Conservation (phyloP, 1,139 yeast species). For the Entelexis paramagnoliae region DNA sequence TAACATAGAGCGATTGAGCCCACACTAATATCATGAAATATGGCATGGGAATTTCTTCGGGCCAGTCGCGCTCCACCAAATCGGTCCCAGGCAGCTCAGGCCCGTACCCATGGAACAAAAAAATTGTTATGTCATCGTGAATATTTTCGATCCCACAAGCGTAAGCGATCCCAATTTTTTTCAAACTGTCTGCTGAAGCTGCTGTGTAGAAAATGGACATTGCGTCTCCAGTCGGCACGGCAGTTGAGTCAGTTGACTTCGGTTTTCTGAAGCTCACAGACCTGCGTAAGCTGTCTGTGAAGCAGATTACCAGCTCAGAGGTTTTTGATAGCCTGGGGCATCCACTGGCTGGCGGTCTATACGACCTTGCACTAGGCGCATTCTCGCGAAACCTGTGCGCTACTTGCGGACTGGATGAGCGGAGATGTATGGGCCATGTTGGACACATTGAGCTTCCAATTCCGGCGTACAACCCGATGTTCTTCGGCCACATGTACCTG, state of each 20-base stretch:
- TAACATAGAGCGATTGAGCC: too few species aligned
- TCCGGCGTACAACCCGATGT: slow-evolving; percentile 89
- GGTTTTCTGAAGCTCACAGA: slow-evolving; percentile 76
- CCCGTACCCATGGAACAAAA: neutral
- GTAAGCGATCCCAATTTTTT: slow-evolving; percentile 1
- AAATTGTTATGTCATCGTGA: neutral
- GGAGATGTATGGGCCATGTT: slow-evolving; percentile 94
- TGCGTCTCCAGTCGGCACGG: slow-evolving; percentile 91
- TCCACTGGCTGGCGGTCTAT: slow-evolving; percentile 86
- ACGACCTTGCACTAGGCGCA: slow-evolving; percentile 91
- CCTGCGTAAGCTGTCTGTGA: slow-evolving; percentile 76
- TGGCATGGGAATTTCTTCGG: too few species aligned
- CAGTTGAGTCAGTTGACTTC: slow-evolving; percentile 85
- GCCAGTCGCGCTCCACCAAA: too few species aligned
- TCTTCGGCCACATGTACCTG: slow-evolving; percentile 81
- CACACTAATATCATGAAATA: too few species aligned
- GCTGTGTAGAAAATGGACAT: slow-evolving; percentile 56
- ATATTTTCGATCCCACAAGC: slow-evolving; percentile 2
- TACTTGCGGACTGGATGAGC: slow-evolving; percentile 92
- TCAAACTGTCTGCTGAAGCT: slow-evolving; percentile 1
- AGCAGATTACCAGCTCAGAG: slow-evolving; percentile 89
- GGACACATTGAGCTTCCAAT: slow-evolving; percentile 96
- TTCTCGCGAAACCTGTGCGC: slow-evolving; percentile 79
- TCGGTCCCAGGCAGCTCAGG: neutral
- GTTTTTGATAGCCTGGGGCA: slow-evolving; percentile 94